A percentile compares a stretch with the other conserved stretches of the same genome.
These are phyloP conservation scores for Austroboletus olivaceoglutinosus DNA, from an alignment of 1,284 basidiomycete genomes.

Conservation along the genomic window DNA sequence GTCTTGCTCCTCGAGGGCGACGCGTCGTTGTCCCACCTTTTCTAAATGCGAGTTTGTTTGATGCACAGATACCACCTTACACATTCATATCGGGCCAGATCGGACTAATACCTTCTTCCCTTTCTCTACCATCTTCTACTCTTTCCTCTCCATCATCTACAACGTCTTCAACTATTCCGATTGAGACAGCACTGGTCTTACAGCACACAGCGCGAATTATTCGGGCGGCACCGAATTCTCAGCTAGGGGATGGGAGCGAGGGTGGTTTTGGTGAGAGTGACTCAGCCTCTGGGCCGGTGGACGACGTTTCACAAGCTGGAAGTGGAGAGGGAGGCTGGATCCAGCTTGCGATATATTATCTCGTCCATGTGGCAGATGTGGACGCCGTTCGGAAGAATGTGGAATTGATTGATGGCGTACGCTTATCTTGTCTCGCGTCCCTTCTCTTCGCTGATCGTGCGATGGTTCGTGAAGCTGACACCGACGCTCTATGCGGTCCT, in stretches of 20 bases:
- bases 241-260: constrained; percentile 23
- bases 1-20: constrained; percentile 5
- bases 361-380: constrained; percentile 42
- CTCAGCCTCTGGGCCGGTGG: background rate
- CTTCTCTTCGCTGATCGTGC: background rate
- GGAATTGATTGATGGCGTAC: constrained; percentile 25
- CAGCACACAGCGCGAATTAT: constrained; percentile 80
- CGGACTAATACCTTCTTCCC: constrained; percentile 75
- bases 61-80: constrained; percentile 62
- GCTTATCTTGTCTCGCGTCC: background rate
- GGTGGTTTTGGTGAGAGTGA: constrained; percentile 28
- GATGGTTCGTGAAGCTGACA: constrained; percentile 12
- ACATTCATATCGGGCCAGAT: constrained; percentile 95
- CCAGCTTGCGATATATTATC: constrained; percentile 69
- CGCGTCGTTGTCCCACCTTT: constrained; percentile 2
- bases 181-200: constrained; percentile 71
- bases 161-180: constrained; percentile 41
- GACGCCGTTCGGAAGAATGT: constrained; percentile 45
- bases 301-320: background rate
- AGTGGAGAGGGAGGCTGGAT: constrained; percentile 49
- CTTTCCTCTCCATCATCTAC: background rate
- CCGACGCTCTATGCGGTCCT: constrained; percentile 71
- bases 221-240: constrained; percentile 40
- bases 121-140: constrained; percentile 57
- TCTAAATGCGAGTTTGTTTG: background rate